phyloP scores from a whole-genome alignment of 202 grass and related monocot species.

The Carex sylvatica region DNA sequence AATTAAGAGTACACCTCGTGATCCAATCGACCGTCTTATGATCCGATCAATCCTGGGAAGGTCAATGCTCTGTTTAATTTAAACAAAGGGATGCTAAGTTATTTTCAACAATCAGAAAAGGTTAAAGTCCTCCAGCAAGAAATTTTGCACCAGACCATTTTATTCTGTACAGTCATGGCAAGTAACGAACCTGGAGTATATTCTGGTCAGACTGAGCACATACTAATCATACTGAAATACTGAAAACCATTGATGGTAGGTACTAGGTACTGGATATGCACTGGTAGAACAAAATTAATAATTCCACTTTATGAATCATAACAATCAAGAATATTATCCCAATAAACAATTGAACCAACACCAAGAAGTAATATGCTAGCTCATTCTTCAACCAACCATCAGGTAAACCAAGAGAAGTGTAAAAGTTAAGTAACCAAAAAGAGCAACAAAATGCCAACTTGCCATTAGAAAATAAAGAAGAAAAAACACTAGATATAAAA shows the following conservation, averaged over 20 bases:
- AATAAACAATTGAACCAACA: conserved; percentile 8
- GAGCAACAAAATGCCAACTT: neutral
- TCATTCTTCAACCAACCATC: conserved; percentile 19
- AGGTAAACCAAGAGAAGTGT: conserved; percentile 2
- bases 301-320: neutral
- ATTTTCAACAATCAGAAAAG: neutral
- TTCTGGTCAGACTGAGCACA: neutral
- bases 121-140: neutral
- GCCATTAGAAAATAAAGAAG: neutral
- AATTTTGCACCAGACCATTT: conserved; percentile 4
- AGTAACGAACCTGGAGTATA: neutral
- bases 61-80: conserved; percentile 64
- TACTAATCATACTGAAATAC: neutral
- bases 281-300: neutral
- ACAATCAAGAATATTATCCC: neutral
- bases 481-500: neutral
- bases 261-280: neutral
- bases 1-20: conserved; percentile 46
- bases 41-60: conserved; percentile 94
- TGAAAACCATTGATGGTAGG: neutral
- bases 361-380: conserved; percentile 3
- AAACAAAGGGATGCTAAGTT: conserved; percentile 12
- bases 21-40: conserved; percentile 88
- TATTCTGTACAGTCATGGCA: neutral
- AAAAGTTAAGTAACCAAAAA: neutral